Evolutionary conservation across 352 stramenopile genomes (phyloP).

Genomic region (Globisporangium camurandrum): DNA sequence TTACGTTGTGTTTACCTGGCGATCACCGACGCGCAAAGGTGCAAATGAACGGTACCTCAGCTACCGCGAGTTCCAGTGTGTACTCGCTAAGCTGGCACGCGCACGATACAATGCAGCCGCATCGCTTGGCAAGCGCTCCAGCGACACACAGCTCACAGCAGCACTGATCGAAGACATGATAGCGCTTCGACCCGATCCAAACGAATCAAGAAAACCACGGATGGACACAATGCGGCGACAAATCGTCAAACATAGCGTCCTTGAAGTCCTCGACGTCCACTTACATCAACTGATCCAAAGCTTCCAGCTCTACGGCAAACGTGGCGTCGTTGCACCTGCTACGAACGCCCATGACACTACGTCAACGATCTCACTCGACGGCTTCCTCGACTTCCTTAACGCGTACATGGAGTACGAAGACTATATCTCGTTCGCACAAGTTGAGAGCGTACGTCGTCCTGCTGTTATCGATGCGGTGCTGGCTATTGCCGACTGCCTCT

Average conservation of each 20-base stretch:
- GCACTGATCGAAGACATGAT: constrained; percentile 29
- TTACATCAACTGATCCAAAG: constrained; percentile 36
- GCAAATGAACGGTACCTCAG: constrained; percentile 35
- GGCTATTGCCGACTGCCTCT: neutral
- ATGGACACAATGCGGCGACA: constrained; percentile 45
- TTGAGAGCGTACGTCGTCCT: constrained; percentile 20
- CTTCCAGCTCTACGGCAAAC: constrained; percentile 50
- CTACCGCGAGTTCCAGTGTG: constrained; percentile 56
- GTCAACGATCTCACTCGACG: constrained; percentile 45
- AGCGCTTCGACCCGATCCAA: too few species aligned
- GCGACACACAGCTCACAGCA: constrained; percentile 22
- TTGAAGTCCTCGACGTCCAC: constrained; percentile 45
- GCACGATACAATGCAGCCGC: neutral
- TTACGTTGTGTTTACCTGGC: too few species aligned
- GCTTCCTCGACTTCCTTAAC: constrained; percentile 73
- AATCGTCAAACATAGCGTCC: constrained; percentile 30
- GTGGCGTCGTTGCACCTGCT: constrained; percentile 16
- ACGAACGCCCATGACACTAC: constrained; percentile 13
- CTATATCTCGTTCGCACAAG: constrained; percentile 44
- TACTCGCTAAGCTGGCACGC: constrained; percentile 30
- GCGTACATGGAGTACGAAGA: constrained; percentile 76
- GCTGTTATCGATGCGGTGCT: constrained; percentile 9
- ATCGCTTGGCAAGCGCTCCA: neutral
- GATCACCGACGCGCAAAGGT: constrained; percentile 13
- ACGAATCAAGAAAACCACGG: neutral